Base-by-base conservation (phyloP, 768 basidiomycete species). In the Sporobolomyces roseus region DNA sequence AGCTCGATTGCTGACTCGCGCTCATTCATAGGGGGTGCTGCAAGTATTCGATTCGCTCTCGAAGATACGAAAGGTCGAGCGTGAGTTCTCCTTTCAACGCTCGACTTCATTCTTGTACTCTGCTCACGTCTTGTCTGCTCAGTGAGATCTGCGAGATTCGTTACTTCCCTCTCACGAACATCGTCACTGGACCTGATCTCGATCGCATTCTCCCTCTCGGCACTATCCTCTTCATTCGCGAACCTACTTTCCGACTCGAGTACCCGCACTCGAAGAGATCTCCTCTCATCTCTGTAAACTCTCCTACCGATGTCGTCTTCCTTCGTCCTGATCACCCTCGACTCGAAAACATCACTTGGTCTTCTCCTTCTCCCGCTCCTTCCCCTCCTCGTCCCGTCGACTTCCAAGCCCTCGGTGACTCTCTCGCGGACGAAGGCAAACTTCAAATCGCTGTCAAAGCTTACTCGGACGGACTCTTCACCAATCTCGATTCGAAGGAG, bases 131-230 rank as follows among this genome's bases (percentile, higher is more conserved):
- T n/a, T 32, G 8, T 27, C 16, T 36, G 4, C 7, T 12, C 29
- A 23, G 29, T 45, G 63, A 61, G 27, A 12, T 19, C 30, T 12
- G 52, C 38, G 19, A 21, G 36, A 9, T 66, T 23, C 52, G 58
- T 55, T 45, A 70, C 50, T 25, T n/a, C 38, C 17, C 41, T 27
- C 0, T 32, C 5, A 25, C 48, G 23, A 35, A 27, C 0, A 16
- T 54, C 30, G 5, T 21, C 2, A 53, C 55, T 14, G 69, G 64
- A 10, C 38, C 30, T 36, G 63, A 72, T 1, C 56, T 80, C 53
- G 77, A 80, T 30, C 68, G 68, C 1, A 38, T 79, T 10, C 77
- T 79, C 61, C 73, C 78, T 1, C 50, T 77, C 36, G 79, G 79
- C 1, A 71, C 71, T 7, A 52, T 76, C 25, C 36, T 80, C 25